phyloP scores from a whole-genome alignment of 2,329 filamentous ascomycete species.

The Pseudogymnoascus sp. region DNA sequence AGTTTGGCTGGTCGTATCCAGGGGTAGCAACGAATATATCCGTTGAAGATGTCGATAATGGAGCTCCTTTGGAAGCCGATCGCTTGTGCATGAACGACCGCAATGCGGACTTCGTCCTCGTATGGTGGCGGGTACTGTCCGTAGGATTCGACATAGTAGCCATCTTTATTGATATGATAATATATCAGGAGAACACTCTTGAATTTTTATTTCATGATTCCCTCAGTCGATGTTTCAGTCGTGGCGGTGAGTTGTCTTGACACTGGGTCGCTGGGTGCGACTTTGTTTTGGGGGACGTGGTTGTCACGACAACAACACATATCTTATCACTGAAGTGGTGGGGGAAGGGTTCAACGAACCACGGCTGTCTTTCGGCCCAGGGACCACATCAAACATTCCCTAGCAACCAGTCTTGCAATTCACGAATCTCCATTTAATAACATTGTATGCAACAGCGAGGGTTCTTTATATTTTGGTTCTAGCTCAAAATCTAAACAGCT shows the following conservation, averaged over 20 bases:
- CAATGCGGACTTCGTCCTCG: slow-evolving; percentile 30
- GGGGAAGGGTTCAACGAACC: slow-evolving; percentile 4
- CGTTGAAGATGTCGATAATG: slow-evolving; percentile 20
- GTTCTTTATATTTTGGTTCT: not conserved
- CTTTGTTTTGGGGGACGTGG: not conserved
- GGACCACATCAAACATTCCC: slow-evolving; percentile 11
- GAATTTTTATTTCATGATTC: slow-evolving; percentile 7
- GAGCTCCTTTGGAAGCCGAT: slow-evolving; percentile 26
- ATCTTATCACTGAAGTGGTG: not conserved
- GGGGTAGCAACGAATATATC: slow-evolving; percentile 22
- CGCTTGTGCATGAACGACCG: slow-evolving; percentile 31
- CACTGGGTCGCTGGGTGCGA: slow-evolving; percentile 1
- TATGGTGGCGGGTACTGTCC: slow-evolving; percentile 21
- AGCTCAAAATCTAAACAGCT: not conserved
- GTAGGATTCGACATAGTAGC: slow-evolving; percentile 18
- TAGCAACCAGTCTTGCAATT: slow-evolving; percentile 12
- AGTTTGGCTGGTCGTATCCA: slow-evolving; percentile 17
- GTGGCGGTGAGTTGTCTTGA: slow-evolving; percentile 7
- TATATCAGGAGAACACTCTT: slow-evolving; percentile 6
- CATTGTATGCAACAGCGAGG: not conserved
- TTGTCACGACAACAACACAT: slow-evolving; percentile 4
- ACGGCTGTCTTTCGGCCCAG: slow-evolving; percentile 9
- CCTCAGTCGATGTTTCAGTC: slow-evolving; percentile 8
- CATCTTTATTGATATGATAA: slow-evolving; percentile 23
- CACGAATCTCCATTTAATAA: not conserved